Percentiles rank a stretch among this genome's conserved stretches.
Conservation (phyloP, 345 rosid genomes). For the Dipteronia sinensis region DNA sequence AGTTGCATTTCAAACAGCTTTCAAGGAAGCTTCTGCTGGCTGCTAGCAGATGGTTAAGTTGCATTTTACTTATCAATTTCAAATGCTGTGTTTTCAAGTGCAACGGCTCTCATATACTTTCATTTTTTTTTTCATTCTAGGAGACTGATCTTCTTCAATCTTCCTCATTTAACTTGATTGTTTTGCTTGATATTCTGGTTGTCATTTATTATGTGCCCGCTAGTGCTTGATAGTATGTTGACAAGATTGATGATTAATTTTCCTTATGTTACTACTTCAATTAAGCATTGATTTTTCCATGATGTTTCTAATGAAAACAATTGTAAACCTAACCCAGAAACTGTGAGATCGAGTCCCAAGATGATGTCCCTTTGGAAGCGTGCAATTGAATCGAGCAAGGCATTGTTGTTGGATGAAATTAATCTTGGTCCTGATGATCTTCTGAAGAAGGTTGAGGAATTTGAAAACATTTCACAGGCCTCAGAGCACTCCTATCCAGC, state of each 20-base stretch:
- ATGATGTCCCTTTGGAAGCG: slow-evolving; percentile 77
- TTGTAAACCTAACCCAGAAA: slow-evolving; percentile 23
- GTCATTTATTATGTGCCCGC: neutral
- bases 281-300: slow-evolving; percentile 7
- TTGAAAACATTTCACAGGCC: slow-evolving; percentile 63
- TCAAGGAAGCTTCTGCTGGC: slow-evolving; percentile 19
- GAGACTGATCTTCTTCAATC: neutral
- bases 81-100: neutral
- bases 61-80: too few relatives aligned
- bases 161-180: neutral
- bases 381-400: slow-evolving; percentile 71
- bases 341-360: slow-evolving; percentile 67
- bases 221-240: neutral
- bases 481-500: slow-evolving; percentile 83
- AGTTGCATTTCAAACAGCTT: neutral
- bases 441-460: slow-evolving; percentile 72
- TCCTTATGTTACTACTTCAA: neutral
- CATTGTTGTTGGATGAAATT: slow-evolving; percentile 57
- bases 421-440: slow-evolving; percentile 67
- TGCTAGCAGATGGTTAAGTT: neutral
- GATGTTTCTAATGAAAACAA: slow-evolving; percentile 4
- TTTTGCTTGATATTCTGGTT: slow-evolving; percentile 1
- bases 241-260: neutral
- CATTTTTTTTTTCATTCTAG: neutral
- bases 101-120: neutral